These are phyloP conservation scores for Allium cepa DNA, from an alignment of 106 monocot species.

Conservation along the genomic window DNA sequence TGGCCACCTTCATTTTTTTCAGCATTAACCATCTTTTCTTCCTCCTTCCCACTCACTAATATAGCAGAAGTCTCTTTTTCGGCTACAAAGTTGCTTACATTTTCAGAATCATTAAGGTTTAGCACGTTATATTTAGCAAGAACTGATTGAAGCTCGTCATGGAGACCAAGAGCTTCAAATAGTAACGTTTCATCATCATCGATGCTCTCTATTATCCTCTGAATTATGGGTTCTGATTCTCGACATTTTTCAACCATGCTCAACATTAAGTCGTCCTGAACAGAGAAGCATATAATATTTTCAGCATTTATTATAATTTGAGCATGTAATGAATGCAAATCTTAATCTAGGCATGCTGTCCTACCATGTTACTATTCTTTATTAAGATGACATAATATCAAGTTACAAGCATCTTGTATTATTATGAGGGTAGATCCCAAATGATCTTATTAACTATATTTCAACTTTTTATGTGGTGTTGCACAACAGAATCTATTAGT, in stretches of 20 bases:
- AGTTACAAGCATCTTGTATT: no score
- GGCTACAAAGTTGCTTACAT: background rate
- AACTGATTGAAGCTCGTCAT: constrained; percentile 51
- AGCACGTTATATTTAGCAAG: constrained; percentile 37
- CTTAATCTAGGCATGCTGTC: no score
- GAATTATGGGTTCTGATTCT: constrained; percentile 46
- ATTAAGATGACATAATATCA: no score
- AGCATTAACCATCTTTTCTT: background rate
- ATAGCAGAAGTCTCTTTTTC: background rate
- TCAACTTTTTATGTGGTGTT: no score
- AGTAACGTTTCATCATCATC: constrained; percentile 48
- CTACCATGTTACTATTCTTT: no score
- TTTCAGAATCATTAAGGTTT: constrained; percentile 1
- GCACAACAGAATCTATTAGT: no score
- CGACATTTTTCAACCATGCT: constrained; percentile 53
- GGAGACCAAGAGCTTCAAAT: constrained; percentile 52
- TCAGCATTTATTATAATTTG: background rate
- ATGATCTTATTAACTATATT: no score
- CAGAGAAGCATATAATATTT: background rate
- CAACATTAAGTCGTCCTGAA: constrained; percentile 53
- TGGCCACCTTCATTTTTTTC: background rate
- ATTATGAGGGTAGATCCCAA: no score
- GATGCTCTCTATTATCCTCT: constrained; percentile 58
- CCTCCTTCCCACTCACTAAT: background rate
- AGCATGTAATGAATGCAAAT: background rate